Base-by-base conservation (phyloP, 306 rosid species). In the Betula pendula region DNA sequence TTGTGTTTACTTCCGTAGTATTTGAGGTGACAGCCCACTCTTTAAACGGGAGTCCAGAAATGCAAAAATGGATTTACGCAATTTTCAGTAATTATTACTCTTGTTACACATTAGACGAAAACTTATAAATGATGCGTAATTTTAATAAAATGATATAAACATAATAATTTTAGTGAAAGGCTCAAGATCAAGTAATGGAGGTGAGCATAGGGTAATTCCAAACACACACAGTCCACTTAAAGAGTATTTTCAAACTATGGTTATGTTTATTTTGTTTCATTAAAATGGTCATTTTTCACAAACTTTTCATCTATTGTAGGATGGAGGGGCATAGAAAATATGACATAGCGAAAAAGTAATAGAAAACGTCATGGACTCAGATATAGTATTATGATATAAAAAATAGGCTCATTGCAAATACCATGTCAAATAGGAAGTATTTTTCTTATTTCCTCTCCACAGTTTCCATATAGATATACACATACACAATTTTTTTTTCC, bases 21-120 rank as follows among this genome's bases (percentile, higher is more conserved):
- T 65, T 65, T 65, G 44, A 38, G 13, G 67, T 12, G n/a, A n/a
- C 1, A 4, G 3, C 25, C 70, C 24, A 4, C 25, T 9, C 48
- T 65, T 15, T 66, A 33, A 66, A 35, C 35, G 27, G 15, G 2
- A 65, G 16, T 40, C 20, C 17, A 1, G 43, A 60, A 29, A 60
- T 60, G 42, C 44, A 29, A 62, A 62, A 62, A 40, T 65, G 47
- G 45, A 65, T 65, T 35, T 33, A 65, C 17, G 27, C 68, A 60
- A 60, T 60, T 27, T 5, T 60, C 40, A 27, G 68, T 60, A 33
- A 13, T 5, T 60, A 1, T 24, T 56, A 10, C 31, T 58, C 11
- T 6, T 7, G 3, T 6, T 2, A 24, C 31, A 58, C 33, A 2
- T 24, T 22, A 58, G 65, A 58, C 6, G 42, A 38, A 38, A 38